Base-by-base conservation (phyloP, 176 grass and related monocot genomes). In the Elymus sibiricus region DNA sequence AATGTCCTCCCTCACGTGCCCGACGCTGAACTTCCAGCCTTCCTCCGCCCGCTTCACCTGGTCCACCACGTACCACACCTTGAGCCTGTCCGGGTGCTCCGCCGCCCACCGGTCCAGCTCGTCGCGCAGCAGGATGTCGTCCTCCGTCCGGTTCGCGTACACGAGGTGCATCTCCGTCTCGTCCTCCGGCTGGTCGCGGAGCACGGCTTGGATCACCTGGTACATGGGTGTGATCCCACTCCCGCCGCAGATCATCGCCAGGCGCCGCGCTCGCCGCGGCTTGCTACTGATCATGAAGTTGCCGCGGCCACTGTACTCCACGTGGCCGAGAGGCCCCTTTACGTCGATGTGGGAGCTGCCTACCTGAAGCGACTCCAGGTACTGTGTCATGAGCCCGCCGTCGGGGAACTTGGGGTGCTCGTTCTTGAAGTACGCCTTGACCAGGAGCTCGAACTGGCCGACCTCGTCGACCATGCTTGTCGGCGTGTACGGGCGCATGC, bases 181-280 rank as follows among this genome's bases (percentile, higher is more conserved):
- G 68, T 98, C 95, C 8, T 90, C 93, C 16, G 89, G 95, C 78
- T 97, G 94, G 86, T 95, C 89, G 12, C 70, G 80, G 82, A 98
- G 85, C 21, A 99, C 89, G 7, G 94, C 79, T 85, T 99, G 97
- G 75, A 95, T 92, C 11, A 99, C 87, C 86, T 99, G 97, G 88
- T 99, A 99, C 87, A 99, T 83, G 2, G 94, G 97, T 3, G 97
- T 99, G 87, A 99, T 99, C 56, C 97, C 97, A 5, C 94, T 96
- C 0, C 97, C 97, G 7, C 97, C 97, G 21, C 87, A 85, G 19
- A 99, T 87, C 94, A 99, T 93, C 1, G 94, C 92, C 21, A 99
- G 82, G 6, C 94, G 92, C 0, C 72, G 76, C 27, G 92, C 90
- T 1, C 85, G 88, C 65, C 92, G 88, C 55, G 26, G 86, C 79